Base-by-base conservation (phyloP, 208 protist species). In the Leishmania lainsoni region DNA sequence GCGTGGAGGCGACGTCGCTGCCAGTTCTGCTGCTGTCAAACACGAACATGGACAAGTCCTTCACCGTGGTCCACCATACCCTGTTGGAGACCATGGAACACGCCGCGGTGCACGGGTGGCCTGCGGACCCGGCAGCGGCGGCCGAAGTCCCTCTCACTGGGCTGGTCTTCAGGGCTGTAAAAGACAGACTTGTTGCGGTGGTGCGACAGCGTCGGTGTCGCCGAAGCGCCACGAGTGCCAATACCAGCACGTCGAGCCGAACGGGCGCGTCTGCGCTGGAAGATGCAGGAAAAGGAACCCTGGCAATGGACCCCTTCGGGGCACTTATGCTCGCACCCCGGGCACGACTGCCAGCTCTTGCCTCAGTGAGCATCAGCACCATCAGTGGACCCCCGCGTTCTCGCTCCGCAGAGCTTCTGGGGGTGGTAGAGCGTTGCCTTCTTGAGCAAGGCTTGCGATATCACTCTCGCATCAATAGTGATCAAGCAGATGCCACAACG, bases 1-100 rank as follows among this genome's bases (percentile, higher is more conserved):
- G 32, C 32, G 54, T 80, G 45, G 73, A 86, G 68, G 63, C 89
- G 32, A 83, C 82, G 61, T 75, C 79, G 58, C 45, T 86, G 72
- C 76, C 86, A 32, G 85, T 97, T 26, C 87, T 89, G 61, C 87
- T 92, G 59, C 87, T 98, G 39, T 91, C 97, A 70, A 98, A 98
- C 85, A 98, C 94, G 1, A 98, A 96, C 82, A 83, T 98, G 3
- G 97, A 98, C 79, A 88, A 92, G 73, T 96, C 93, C 39, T 81
- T 98, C 17, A 90, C 92, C 17, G 69, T 89, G 16, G 80, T 97
- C 56, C 95, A 98, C 76, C 79, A 74, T 48, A 81, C 85, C 0
- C 84, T 97, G n/a, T 88, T 98, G 69, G 86, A 94, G 52, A 74
- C 77, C 65, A 85, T 94, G 76, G 89, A 93, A 78, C 73, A 78